Evolutionary conservation across 2,329 filamentous ascomycete species (phyloP), one percentile per base, ranked within the genome.

Genomic region (Aspergillaceae sp.): DNA sequence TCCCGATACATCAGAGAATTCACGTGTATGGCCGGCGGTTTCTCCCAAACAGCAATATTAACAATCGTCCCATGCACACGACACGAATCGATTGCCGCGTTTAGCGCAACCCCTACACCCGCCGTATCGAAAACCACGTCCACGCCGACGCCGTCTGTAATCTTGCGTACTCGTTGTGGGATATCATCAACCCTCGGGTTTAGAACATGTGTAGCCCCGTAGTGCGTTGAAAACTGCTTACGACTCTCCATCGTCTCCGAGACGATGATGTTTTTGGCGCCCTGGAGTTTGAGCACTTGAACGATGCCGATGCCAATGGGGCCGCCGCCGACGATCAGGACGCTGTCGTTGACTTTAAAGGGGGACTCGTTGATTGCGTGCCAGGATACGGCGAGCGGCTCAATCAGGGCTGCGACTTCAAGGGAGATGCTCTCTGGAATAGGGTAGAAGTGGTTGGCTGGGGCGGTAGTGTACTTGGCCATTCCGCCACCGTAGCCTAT

Each of bases 21-120:
- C 1, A 76, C 72, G 30, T 75, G 66, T 43, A 82, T 73, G 0
- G 70, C 68, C 3, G 79, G 69, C 5, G 67, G 66, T 44, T 72
- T 77, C 55, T 81, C 78, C 78, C 78, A 83, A 3, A 84, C 77
- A 0, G 80, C 78, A n/a, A 84, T 73, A 49, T 84, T 84, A 2
- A 84, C 72, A 0, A 84, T 70, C 0, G 76, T 77, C 0, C 80
- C 81, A 33, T 75, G 68, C 0, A 72, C 68, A 42, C 72, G 68
- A 2, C 80, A 73, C 0, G 74, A 70, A 19, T 70, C 61, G 36
- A 73, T 77, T 53, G 63, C 78, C 53, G 49, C 57, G 34, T 69
- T 59, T 4, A 75, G 54, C n/a, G 68, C 75, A 1, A 67, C 67
- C n/a, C 74, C 70, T 19, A 82, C 77, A 5, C 80, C 80, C 0